These are phyloP conservation scores for Aspergillus ostianus DNA, from an alignment of 495 filamentous ascomycete species.

Conservation along the genomic window DNA sequence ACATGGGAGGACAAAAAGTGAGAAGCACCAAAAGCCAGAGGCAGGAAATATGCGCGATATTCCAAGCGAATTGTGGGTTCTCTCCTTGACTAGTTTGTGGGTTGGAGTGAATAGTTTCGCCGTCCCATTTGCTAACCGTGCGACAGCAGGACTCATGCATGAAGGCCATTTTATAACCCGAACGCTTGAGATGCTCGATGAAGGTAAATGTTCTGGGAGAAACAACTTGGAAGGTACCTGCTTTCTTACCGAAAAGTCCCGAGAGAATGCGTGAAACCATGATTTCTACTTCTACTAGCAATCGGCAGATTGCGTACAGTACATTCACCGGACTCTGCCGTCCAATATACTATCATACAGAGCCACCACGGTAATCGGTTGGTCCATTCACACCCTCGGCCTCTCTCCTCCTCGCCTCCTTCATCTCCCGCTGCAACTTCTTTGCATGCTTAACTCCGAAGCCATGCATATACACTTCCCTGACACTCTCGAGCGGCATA, in stretches of 20 bases:
- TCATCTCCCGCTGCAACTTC: slow-evolving; percentile 34
- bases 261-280: too few relatives aligned
- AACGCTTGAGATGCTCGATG: too few relatives aligned
- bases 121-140: too few relatives aligned
- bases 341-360: not conserved
- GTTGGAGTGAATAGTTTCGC: not conserved
- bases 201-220: too few relatives aligned
- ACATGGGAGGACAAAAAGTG: not conserved
- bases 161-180: too few relatives aligned
- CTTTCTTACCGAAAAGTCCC: too few relatives aligned
- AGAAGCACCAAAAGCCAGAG: not conserved
- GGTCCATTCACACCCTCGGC: not conserved
- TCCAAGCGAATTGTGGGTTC: not conserved
- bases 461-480: slow-evolving; percentile 42
- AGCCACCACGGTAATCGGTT: not conserved
- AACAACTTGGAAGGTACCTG: too few relatives aligned
- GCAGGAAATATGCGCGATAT: not conserved
- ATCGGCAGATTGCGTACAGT: not conserved
- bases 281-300: too few relatives aligned
- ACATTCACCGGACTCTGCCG: not conserved
- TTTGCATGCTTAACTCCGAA: slow-evolving; percentile 44
- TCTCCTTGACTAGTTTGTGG: not conserved
- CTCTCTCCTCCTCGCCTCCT: slow-evolving; percentile 4
- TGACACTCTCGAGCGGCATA: slow-evolving; percentile 48
- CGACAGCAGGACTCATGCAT: too few relatives aligned